A percentile compares a stretch with the other conserved stretches of the same genome.
phyloP scores from a whole-genome alignment of 2,329 filamentous ascomycete species.

The Ambrosiella xylebori region DNA sequence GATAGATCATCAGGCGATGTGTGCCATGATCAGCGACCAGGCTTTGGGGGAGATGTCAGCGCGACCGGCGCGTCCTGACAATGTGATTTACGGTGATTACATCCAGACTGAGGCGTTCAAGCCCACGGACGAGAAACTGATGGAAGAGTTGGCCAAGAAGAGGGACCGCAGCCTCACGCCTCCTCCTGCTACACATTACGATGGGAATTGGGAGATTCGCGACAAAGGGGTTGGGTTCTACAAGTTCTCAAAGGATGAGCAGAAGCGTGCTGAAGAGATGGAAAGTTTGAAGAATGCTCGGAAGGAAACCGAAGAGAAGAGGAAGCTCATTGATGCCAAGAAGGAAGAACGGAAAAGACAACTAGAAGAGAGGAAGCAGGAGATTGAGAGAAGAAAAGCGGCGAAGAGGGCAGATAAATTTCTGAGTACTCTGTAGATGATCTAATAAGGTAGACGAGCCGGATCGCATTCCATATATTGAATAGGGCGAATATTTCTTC shows the following conservation, averaged over 20 bases:
- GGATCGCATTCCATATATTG: too few species aligned
- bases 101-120: slow-evolving; percentile 74
- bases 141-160: slow-evolving; percentile 62
- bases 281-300: slow-evolving; percentile 49
- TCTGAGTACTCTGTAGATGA: slow-evolving; percentile 32
- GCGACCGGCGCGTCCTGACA: slow-evolving; percentile 19
- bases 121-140: slow-evolving; percentile 51
- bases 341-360: slow-evolving; percentile 41
- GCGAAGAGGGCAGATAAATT: slow-evolving; percentile 59
- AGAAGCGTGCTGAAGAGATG: slow-evolving; percentile 54
- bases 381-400: slow-evolving; percentile 42
- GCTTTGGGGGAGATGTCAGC: neutral
- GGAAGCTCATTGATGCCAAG: slow-evolving; percentile 33
- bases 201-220: slow-evolving; percentile 66
- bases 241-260: slow-evolving; percentile 65
- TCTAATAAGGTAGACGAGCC: too few species aligned
- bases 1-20: slow-evolving; percentile 33
- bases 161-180: slow-evolving; percentile 67
- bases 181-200: slow-evolving; percentile 67
- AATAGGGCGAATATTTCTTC: too few species aligned
- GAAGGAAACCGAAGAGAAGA: slow-evolving; percentile 43
- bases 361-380: slow-evolving; percentile 45
- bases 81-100: slow-evolving; percentile 65
- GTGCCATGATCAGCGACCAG: neutral
- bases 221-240: slow-evolving; percentile 86